These are phyloP conservation scores for Xylariaceae sp. DNA, from an alignment of 2,329 filamentous ascomycete genomes.

Conservation along the genomic window DNA sequence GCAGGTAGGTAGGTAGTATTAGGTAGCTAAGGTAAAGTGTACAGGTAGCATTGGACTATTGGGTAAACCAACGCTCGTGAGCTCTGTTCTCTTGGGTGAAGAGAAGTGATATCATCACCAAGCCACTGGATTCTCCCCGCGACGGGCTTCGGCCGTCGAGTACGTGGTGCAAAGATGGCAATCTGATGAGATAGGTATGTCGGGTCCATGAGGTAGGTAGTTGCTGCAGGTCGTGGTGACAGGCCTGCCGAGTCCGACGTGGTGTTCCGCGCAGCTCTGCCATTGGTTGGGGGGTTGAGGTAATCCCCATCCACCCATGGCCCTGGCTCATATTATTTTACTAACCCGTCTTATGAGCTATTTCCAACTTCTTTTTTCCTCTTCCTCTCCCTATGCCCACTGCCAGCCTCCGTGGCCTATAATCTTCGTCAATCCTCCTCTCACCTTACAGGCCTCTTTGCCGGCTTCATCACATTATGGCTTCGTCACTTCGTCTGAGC, in stretches of 20 bases:
- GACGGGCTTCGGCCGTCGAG: too few species aligned
- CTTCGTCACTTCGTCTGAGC: conserved; percentile 76
- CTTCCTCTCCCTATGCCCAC: conserved; percentile 5
- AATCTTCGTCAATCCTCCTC: conserved; percentile 5
- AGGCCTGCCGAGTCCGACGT: not conserved
- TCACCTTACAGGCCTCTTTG: conserved; percentile 7
- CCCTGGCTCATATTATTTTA: conserved; percentile 14
- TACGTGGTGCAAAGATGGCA: too few species aligned
- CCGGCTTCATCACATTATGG: conserved; percentile 55
- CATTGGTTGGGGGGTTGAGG: conserved; percentile 9
- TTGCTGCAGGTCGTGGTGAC: too few species aligned
- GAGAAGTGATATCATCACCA: too few species aligned
- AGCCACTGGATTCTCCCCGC: too few species aligned
- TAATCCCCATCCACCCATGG: conserved; percentile 10
- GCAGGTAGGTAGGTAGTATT: too few species aligned
- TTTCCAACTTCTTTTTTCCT: conserved; percentile 19
- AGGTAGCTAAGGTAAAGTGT: too few species aligned
- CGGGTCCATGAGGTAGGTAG: conserved; percentile 2
- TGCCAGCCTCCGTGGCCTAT: conserved; percentile 13
- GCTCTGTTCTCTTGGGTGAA: too few species aligned
- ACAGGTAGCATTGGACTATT: too few species aligned
- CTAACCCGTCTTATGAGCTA: conserved; percentile 17
- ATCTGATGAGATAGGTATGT: conserved; percentile 1
- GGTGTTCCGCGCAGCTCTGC: not conserved
- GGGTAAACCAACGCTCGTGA: too few species aligned